Evolutionary conservation across 108 stramenopile genomes (phyloP).

Genomic region (Aureococcus anophagefferens): DNA sequence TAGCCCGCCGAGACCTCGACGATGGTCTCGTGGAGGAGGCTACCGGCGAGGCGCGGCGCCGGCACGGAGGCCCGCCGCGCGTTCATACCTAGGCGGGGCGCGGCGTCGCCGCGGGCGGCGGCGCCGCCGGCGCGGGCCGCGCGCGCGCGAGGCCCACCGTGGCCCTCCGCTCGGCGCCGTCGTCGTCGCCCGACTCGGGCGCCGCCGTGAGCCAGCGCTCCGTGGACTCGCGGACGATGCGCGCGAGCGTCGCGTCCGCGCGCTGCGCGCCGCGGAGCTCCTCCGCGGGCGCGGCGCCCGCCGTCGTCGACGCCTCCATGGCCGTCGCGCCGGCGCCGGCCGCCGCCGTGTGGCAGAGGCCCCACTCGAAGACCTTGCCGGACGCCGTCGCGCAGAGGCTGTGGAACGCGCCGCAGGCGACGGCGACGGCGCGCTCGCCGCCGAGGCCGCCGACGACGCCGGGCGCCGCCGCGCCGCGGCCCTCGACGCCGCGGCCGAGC

Average conservation of each 20-base stretch:
- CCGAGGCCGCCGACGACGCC: conserved; percentile 8
- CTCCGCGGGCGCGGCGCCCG: conserved; percentile 4
- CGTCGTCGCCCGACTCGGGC: too few relatives aligned
- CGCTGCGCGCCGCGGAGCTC: background rate
- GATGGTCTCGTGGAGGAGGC: conserved; percentile 4
- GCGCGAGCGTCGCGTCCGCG: conserved; percentile 11
- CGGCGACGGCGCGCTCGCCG: conserved; percentile 8
- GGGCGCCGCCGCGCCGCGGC: conserved; percentile 12
- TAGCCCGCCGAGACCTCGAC: conserved; percentile 23
- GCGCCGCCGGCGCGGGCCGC: too few relatives aligned
- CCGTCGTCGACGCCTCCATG: conserved; percentile 7
- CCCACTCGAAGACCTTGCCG: conserved; percentile 24
- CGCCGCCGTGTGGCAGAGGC: conserved; percentile 17
- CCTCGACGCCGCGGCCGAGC: conserved; percentile 11
- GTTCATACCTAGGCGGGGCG: conserved; percentile 1
- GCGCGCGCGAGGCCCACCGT: conserved; percentile 2
- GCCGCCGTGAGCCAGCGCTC: too few relatives aligned
- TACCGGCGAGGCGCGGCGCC: conserved; percentile 15
- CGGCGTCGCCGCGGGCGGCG: too few relatives aligned
- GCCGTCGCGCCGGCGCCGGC: conserved; percentile 3
- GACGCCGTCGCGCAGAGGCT: conserved; percentile 20
- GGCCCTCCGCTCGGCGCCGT: too few relatives aligned
- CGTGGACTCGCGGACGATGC: conserved; percentile 15
- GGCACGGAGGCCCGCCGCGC: conserved; percentile 14
- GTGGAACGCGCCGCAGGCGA: conserved; percentile 22